Conservation (phyloP, 2,329 filamentous ascomycete species). For the Pezicula carpinea region DNA sequence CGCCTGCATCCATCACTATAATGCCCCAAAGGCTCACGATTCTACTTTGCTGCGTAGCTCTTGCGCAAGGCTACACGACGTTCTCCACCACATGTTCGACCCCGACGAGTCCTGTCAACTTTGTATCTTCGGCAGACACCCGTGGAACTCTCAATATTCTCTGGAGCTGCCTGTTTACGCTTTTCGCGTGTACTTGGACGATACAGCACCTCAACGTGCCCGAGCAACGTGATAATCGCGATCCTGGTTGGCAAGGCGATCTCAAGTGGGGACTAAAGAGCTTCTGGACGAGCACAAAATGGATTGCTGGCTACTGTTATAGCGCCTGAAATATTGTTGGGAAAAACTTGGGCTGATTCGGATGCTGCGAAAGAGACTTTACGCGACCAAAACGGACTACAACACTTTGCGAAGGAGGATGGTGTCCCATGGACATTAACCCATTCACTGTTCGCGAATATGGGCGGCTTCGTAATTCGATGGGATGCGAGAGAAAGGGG, state of each 20-base stretch:
- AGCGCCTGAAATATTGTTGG: slow-evolving; percentile 6
- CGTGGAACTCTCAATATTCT: slow-evolving; percentile 21
- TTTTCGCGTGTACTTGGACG: slow-evolving; percentile 20
- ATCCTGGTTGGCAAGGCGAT: background rate
- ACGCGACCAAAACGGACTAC: too few species aligned
- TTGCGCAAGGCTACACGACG: background rate
- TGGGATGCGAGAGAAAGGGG: background rate
- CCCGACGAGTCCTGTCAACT: slow-evolving; percentile 10
- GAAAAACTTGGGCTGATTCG: slow-evolving; percentile 5
- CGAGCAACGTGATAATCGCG: slow-evolving; percentile 1
- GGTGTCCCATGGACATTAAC: slow-evolving; percentile 11
- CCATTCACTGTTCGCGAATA: slow-evolving; percentile 14
- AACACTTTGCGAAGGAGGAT: slow-evolving; percentile 4
- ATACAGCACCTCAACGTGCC: slow-evolving; percentile 21
- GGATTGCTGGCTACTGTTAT: slow-evolving; percentile 5
- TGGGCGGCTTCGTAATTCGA: slow-evolving; percentile 13
- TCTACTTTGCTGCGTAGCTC: too few species aligned
- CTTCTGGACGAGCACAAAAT: slow-evolving; percentile 1
- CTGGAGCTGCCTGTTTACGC: slow-evolving; percentile 17
- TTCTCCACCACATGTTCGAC: slow-evolving; percentile 16
- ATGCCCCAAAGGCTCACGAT: too few species aligned
- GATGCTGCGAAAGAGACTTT: background rate
- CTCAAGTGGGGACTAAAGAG: slow-evolving; percentile 4
- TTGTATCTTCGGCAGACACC: slow-evolving; percentile 11
- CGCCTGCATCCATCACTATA: too few species aligned